These are phyloP conservation scores for Coleophoma eucalyptorum DNA, from an alignment of 2,329 filamentous ascomycete genomes.

Conservation along the genomic window DNA sequence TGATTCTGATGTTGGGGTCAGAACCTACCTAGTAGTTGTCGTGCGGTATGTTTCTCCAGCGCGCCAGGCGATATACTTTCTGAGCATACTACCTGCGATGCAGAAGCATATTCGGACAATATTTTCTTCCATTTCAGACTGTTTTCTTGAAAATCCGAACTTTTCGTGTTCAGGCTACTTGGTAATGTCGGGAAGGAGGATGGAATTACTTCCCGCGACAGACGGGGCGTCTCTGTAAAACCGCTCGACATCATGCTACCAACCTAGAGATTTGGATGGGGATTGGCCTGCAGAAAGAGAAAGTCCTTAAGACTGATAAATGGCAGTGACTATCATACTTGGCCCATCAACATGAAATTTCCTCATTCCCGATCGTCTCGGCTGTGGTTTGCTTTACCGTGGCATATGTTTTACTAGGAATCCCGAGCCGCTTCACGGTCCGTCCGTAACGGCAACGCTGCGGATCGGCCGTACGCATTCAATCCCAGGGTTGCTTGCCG, in stretches of 20 bases:
- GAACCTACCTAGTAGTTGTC: slow-evolving; percentile 6
- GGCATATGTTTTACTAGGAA: not conserved
- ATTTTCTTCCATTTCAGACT: slow-evolving; percentile 7
- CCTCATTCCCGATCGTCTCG: not conserved
- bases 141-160: slow-evolving; percentile 3
- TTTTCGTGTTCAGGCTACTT: not conserved
- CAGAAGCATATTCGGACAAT: not conserved
- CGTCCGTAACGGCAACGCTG: not conserved
- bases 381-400: not conserved
- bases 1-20: not conserved
- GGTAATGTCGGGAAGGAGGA: not conserved
- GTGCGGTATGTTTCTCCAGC: slow-evolving; percentile 4
- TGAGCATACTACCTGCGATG: slow-evolving; percentile 1
- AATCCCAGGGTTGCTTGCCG: not conserved
- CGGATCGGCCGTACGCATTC: not conserved
- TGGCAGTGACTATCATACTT: not conserved
- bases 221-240: not conserved
- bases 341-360: not conserved
- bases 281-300: not conserved
- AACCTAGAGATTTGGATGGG: not conserved
- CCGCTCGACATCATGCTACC: not conserved
- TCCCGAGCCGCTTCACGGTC: not conserved
- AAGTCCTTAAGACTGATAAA: not conserved
- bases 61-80: slow-evolving; percentile 3
- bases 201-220: not conserved